Evolutionary conservation across 495 filamentous ascomycete species (phyloP), one percentile per base, ranked within the genome.

Genomic region (Darksidea phi): DNA sequence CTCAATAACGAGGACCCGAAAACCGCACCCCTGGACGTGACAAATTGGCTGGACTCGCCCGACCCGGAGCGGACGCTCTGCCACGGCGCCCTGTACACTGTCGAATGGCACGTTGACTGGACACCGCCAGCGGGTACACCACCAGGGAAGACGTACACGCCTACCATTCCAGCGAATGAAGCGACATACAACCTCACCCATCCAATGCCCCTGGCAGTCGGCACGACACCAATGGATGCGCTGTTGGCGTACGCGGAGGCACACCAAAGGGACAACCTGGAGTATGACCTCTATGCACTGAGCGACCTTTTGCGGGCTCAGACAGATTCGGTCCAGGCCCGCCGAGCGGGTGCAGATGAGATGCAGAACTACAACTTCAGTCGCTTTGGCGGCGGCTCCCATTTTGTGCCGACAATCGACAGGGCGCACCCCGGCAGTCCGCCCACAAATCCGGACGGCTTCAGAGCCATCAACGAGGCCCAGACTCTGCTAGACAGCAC

Each of bases 11-110:
- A n/a, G 36, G 36, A 38, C 15, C 36, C 15, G 36, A 38, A 38
- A 7, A 7, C 8, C 15, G 36, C 8, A 7, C 36, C 36, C 8
- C 7, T 38, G 36, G 8, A 38, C n/a, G 15, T 38, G 15, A 38
- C 8, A 8, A 38, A 7, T 15, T 38, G 36, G 36, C 43, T 78
- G 25, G 15, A 38, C 8, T 15, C 7, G 36, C 7, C 36, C 7
- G 15, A 7, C 8, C 36, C 36, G 7, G 36, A 7, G 18, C 50
- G 7, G 25, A 21, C 21, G 12, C 25, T 54, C 13, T 77, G 72
- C 57, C 80, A 82, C 48, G 80, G 75, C 0, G 74, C 75, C 18
- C 74, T 79, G 67, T 80, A 82, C 67, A 61, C 70, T 13, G 79
- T 81, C 1, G 25, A 50, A 6, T 83, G 73, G 73, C 50, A 77